phyloP scores from a whole-genome alignment of 352 stramenopile genomes.

The Thraustotheca clavata region DNA sequence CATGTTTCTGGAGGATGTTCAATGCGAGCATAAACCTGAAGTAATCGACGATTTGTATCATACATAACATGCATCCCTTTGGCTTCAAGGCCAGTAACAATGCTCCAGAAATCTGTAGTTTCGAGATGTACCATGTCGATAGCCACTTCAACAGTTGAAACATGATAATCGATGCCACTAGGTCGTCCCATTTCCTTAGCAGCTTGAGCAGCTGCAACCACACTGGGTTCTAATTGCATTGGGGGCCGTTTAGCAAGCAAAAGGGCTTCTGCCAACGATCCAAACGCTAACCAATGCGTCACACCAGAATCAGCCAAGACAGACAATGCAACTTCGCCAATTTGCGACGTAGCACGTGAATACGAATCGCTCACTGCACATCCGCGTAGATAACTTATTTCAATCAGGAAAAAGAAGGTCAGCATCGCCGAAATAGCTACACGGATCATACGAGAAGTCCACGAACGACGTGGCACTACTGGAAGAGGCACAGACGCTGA shows the following conservation, averaged over 20 bases:
- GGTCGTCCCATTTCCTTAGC: background rate
- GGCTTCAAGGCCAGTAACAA: constrained; percentile 11
- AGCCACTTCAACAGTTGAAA: constrained; percentile 12
- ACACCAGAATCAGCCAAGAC: background rate
- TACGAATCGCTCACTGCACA: constrained; percentile 14
- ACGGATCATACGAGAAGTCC: background rate
- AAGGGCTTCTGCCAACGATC: constrained; percentile 10
- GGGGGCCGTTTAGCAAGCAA: background rate
- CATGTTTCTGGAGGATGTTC: background rate
- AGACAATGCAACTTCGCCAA: constrained; percentile 8
- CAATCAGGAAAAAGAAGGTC: constrained; percentile 12
- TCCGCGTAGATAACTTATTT: constrained; percentile 15
- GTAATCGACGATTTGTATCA: background rate
- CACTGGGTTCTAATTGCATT: background rate
- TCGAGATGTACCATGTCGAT: constrained; percentile 1
- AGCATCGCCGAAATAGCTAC: background rate
- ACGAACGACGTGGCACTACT: background rate
- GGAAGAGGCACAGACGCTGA: background rate
- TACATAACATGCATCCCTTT: constrained; percentile 11
- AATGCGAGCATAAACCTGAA: constrained; percentile 1
- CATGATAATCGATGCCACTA: constrained; percentile 12
- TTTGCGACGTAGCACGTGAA: constrained; percentile 7
- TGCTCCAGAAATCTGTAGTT: background rate
- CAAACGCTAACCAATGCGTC: constrained; percentile 14
- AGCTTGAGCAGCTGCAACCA: constrained; percentile 1